A percentile compares a stretch with the other conserved stretches of the same genome.
These are phyloP conservation scores for Metschnikowia vanudenii DNA, from an alignment of 805 yeast genomes.

Conservation along the genomic window DNA sequence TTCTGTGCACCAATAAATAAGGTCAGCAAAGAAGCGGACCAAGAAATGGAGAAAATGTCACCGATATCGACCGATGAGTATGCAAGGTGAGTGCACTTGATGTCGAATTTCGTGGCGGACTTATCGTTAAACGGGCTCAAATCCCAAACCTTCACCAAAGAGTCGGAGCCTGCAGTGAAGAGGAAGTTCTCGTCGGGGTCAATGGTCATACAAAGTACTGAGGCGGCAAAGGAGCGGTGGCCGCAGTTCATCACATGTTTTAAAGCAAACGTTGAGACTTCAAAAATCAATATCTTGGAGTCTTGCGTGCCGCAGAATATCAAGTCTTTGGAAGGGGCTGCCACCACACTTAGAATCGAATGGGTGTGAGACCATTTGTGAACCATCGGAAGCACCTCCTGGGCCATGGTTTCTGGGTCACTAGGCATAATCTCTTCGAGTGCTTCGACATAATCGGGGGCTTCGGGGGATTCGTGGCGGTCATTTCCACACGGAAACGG, in stretches of 20 bases:
- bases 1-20: constrained; percentile 89
- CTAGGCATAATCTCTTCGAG: neutral
- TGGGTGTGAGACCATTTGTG: constrained; percentile 78
- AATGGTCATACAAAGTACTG: constrained; percentile 68
- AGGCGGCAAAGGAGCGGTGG: constrained; percentile 59
- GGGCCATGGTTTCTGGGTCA: constrained; percentile 2
- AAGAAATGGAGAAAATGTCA: constrained; percentile 81
- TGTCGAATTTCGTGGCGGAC: constrained; percentile 12
- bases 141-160: constrained; percentile 84
- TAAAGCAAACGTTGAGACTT: constrained; percentile 60
- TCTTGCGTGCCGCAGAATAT: constrained; percentile 91
- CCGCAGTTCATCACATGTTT: constrained; percentile 41
- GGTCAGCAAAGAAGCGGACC: constrained; percentile 58
- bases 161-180: constrained; percentile 88
- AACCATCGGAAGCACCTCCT: constrained; percentile 18
- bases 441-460: neutral
- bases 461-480: neutral
- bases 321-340: constrained; percentile 55
- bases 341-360: constrained; percentile 69
- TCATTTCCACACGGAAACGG: constrained; percentile 15
- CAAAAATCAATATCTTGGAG: constrained; percentile 71
- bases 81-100: constrained; percentile 58
- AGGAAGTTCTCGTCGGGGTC: constrained; percentile 55
- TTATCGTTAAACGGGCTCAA: constrained; percentile 35
- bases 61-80: constrained; percentile 89